Evolutionary conservation across 2,329 filamentous ascomycete genomes (phyloP).

Genomic region (Talaromyces sp.): DNA sequence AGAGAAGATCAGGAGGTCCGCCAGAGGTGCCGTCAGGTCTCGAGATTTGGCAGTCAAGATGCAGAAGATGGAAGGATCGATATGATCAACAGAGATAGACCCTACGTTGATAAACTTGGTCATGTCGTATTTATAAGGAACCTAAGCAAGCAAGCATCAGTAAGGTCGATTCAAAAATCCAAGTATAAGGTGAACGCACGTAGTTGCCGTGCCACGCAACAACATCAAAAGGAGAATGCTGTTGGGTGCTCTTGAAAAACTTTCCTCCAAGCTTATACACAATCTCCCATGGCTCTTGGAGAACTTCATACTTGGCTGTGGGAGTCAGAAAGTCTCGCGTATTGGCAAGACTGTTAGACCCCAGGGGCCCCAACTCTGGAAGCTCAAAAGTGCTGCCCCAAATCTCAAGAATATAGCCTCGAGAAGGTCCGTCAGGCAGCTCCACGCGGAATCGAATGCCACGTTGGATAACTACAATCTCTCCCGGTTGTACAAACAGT

Average conservation of each 20-base stretch:
- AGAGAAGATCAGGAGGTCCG: constrained; percentile 36
- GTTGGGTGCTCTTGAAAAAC: constrained; percentile 56
- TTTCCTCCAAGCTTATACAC: constrained; percentile 58
- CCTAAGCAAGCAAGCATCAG: constrained; percentile 14
- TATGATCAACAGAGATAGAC: constrained; percentile 35
- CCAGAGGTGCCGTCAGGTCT: constrained; percentile 26
- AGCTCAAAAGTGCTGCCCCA: constrained; percentile 61
- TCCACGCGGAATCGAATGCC: constrained; percentile 61
- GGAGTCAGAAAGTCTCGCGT: constrained; percentile 61
- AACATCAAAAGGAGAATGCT: constrained; percentile 65
- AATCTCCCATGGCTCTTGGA: constrained; percentile 54
- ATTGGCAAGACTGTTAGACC: constrained; percentile 62
- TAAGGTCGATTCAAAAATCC: background rate
- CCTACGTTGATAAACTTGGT: constrained; percentile 37
- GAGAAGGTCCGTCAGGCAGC: constrained; percentile 54
- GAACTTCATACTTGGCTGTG: constrained; percentile 52
- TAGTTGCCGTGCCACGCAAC: constrained; percentile 69
- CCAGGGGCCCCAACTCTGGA: constrained; percentile 62
- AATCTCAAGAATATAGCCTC: constrained; percentile 63
- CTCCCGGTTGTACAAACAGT: constrained; percentile 61
- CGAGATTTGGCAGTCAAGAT: constrained; percentile 37
- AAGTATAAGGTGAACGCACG: constrained; percentile 16
- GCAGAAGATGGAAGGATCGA: constrained; percentile 37
- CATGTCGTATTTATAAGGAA: constrained; percentile 38
- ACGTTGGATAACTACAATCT: constrained; percentile 61